Base-by-base conservation (phyloP, 768 basidiomycete species). In the Termitomyces eurrhizus region DNA sequence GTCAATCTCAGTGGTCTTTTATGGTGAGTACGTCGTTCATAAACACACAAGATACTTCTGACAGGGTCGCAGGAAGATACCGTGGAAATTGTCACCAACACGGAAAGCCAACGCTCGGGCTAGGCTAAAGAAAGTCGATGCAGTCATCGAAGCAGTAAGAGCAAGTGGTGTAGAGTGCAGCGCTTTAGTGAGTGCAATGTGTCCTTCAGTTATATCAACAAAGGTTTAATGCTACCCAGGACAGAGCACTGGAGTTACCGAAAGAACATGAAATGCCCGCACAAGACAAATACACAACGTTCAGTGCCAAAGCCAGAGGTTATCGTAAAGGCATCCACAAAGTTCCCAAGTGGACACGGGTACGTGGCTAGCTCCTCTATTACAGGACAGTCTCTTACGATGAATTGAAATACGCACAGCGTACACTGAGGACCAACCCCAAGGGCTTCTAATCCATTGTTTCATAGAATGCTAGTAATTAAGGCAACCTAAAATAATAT, bases 251-350 rank as follows among this genome's bases (percentile, higher is more conserved):
- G 57, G 83, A 87, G 59, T 78, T 99, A 35, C 97, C 97, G 53
- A 96, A 92, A 70, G 94, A 98, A 70, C 80, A 88, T 64, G 93
- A 97, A 74, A 98, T 98, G 97, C 81, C 77, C 12, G 77, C 96
- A 1, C 85, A 81, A 68, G 96, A 98, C 78, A 99, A 99, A 74
- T 99, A 98, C 77, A 97, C 95, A 4, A 85, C 90, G 21, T 98
- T 95, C 75, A 85, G 83, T 42, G 78, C 83, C 4, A 85, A 83
- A 44, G 77, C 78, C 1, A 79, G 73, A 60, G 90, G 92, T 7
- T 99, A 96, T 74, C 79, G 96, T 48, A 98, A 98, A 68, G 91
- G 93, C 29, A 93, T 97, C 52, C 95, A 98, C 77, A 95, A 95
- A 69, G 91, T 96, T 32, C 95, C 95, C n/a, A 96, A 97, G 70